Evolutionary conservation across 75 land plant species (phyloP).

Genomic region (Cryptomeria japonica): DNA sequence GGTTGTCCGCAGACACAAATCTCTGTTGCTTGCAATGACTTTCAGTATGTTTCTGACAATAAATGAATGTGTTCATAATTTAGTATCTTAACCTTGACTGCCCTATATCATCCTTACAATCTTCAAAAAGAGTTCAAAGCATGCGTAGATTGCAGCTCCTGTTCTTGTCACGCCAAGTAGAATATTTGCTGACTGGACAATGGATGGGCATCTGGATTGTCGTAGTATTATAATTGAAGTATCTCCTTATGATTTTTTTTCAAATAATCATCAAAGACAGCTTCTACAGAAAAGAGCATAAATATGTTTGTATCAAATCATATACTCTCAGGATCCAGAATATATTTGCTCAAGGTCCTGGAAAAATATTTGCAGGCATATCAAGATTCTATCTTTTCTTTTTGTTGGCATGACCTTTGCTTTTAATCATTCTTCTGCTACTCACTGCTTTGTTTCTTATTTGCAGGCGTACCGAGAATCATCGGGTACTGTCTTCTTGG

Average conservation of each 20-base stretch:
- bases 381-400: too few relatives aligned
- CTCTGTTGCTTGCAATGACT: background rate
- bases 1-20: background rate
- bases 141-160: background rate
- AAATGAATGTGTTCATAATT: background rate
- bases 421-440: background rate
- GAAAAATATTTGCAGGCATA: too few relatives aligned
- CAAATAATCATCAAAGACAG: background rate
- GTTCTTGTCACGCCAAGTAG: background rate
- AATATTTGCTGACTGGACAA: background rate
- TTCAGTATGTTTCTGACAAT: background rate
- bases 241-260: background rate
- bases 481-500: conserved; percentile 65
- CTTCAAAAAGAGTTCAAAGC: background rate
- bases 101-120: background rate
- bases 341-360: background rate
- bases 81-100: background rate
- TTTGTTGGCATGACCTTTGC: background rate
- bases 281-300: background rate
- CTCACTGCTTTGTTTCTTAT: background rate
- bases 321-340: background rate
- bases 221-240: background rate
- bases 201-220: background rate
- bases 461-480: conserved; percentile 83
- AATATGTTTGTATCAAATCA: background rate